A percentile compares a stretch with the other conserved stretches of the same genome.
Evolutionary conservation across 139 green algal species (phyloP).

Genomic region (Coccomyxa sp.): DNA sequence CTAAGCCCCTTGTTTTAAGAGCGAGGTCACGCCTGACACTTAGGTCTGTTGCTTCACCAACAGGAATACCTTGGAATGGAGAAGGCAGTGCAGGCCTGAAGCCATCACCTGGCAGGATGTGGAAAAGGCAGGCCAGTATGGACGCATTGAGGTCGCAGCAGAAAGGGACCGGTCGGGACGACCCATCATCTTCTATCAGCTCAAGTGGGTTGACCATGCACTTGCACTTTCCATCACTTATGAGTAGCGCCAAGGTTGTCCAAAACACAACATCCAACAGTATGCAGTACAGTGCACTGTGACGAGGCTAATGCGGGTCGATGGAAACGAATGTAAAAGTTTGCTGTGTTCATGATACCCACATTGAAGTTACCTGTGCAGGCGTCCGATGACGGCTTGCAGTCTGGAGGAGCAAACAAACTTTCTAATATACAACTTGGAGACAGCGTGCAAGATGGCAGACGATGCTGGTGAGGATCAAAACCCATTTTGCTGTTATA

Average conservation of each 20-base stretch:
- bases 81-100: background rate
- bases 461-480: background rate
- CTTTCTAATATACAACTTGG: background rate
- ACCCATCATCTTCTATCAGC: constrained; percentile 2
- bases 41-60: background rate
- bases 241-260: background rate
- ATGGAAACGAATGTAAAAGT: background rate
- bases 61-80: background rate
- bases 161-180: background rate
- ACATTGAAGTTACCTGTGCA: background rate
- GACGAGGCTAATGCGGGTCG: background rate
- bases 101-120: constrained; percentile 7
- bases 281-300: background rate
- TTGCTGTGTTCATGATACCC: background rate
- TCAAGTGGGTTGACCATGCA: background rate
- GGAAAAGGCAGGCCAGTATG: background rate
- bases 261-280: background rate
- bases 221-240: background rate
- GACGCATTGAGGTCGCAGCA: background rate
- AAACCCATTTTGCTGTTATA: background rate
- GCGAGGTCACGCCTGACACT: background rate
- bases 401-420: background rate
- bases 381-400: background rate
- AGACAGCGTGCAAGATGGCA: background rate
- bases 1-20: background rate